Evolutionary conservation across 495 filamentous ascomycete species (phyloP).

Genomic region (Achaetomiella virescens): DNA sequence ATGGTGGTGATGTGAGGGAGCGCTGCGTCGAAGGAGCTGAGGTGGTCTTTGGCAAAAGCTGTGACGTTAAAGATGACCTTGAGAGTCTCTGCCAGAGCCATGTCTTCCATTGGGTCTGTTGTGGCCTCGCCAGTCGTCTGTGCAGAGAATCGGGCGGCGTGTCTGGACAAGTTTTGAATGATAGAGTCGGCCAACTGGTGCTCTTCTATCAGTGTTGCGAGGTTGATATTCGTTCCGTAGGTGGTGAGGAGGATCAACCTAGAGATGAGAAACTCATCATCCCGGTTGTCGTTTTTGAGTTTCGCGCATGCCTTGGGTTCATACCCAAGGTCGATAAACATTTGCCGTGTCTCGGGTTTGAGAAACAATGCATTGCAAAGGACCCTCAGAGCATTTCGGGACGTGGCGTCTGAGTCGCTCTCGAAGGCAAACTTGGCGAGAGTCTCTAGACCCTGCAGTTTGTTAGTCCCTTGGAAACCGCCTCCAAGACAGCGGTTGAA

Average conservation of each 20-base stretch:
- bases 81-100: constrained; percentile 76
- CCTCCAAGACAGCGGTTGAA: constrained; percentile 7
- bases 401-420: constrained; percentile 50
- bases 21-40: constrained; percentile 55
- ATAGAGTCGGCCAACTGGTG: constrained; percentile 66
- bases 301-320: constrained; percentile 62
- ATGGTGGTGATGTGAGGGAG: constrained; percentile 69
- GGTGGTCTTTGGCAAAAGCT: constrained; percentile 44
- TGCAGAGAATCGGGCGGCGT: constrained; percentile 40
- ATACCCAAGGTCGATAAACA: constrained; percentile 74
- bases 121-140: constrained; percentile 21
- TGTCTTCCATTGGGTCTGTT: constrained; percentile 59
- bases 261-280: constrained; percentile 83
- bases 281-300: constrained; percentile 68
- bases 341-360: constrained; percentile 61
- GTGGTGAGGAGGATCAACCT: constrained; percentile 83
- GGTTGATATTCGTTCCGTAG: constrained; percentile 68
- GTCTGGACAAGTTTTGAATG: constrained; percentile 58
- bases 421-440: constrained; percentile 69
- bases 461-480: neutral
- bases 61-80: constrained; percentile 88
- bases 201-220: constrained; percentile 61
- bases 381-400: constrained; percentile 73
- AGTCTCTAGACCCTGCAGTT: constrained; percentile 64
- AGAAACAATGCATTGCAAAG: constrained; percentile 84